Conservation (phyloP, 2,329 filamentous ascomycete genomes). For the Fonsecaea pedrosoi region DNA sequence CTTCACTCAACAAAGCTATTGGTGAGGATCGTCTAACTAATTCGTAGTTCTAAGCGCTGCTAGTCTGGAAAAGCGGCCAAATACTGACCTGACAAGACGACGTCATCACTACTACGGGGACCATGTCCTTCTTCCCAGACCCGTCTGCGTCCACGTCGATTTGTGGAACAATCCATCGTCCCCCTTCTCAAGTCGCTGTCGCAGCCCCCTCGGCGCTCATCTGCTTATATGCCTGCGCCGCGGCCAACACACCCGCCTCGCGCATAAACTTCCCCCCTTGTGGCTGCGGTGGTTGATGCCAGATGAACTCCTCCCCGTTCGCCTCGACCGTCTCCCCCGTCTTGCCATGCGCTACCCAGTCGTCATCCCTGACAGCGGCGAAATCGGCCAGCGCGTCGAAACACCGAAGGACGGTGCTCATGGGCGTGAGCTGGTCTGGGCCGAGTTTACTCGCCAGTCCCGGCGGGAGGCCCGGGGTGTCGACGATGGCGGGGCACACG, state of each 20-base stretch:
- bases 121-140: too few species aligned
- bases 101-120: too few species aligned
- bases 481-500: constrained; percentile 44
- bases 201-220: not conserved
- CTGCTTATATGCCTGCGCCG: not conserved
- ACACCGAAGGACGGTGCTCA: constrained; percentile 18
- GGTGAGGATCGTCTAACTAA: too few species aligned
- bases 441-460: constrained; percentile 4
- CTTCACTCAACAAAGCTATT: too few species aligned
- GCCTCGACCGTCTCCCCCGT: constrained; percentile 19
- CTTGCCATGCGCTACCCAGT: constrained; percentile 14
- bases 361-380: not conserved
- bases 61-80: too few species aligned
- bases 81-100: too few species aligned
- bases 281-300: constrained; percentile 13
- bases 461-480: constrained; percentile 38
- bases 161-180: too few species aligned
- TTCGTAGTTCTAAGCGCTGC: too few species aligned
- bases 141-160: too few species aligned
- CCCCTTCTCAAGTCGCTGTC: not conserved
- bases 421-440: constrained; percentile 14
- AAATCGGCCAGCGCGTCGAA: constrained; percentile 20
- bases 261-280: not conserved
- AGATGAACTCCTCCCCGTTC: constrained; percentile 21
- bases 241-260: not conserved